Percentiles rank a stretch among this genome's conserved stretches.
Conservation (phyloP, 177 flowering plant genomes). For the Vitis hybrid region DNA sequence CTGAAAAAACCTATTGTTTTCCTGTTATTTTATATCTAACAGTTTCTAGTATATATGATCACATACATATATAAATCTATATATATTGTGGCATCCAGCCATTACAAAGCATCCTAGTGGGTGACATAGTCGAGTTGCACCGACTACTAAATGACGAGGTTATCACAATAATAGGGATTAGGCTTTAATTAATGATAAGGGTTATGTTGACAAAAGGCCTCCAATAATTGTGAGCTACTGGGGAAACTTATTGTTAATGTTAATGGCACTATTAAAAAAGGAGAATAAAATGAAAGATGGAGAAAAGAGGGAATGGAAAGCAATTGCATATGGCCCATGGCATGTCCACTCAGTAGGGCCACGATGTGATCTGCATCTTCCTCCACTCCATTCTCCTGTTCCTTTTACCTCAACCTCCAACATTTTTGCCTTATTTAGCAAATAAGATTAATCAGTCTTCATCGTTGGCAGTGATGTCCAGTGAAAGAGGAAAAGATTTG, state of each 20-base stretch:
- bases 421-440: conserved; percentile 17
- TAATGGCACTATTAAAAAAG: conserved; percentile 1
- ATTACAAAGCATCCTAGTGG: background rate
- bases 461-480: conserved; percentile 16
- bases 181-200: background rate
- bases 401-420: conserved; percentile 21
- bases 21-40: too few relatives aligned
- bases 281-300: conserved; percentile 9
- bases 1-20: too few relatives aligned
- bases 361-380: conserved; percentile 41
- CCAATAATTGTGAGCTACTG: conserved; percentile 12
- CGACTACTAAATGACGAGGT: too few relatives aligned
- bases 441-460: conserved; percentile 3
- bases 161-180: background rate
- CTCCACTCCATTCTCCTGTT: conserved; percentile 24
- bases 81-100: background rate
- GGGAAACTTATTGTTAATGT: conserved; percentile 11
- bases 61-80: background rate
- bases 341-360: conserved; percentile 35
- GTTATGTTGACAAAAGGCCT: conserved; percentile 6
- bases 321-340: conserved; percentile 37
- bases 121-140: background rate
- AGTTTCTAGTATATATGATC: too few relatives aligned
- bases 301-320: conserved; percentile 28
- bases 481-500: conserved; percentile 30